Evolutionary conservation across 1,139 yeast genomes (phyloP).

Genomic region (Debaryomyces subglobosus): DNA sequence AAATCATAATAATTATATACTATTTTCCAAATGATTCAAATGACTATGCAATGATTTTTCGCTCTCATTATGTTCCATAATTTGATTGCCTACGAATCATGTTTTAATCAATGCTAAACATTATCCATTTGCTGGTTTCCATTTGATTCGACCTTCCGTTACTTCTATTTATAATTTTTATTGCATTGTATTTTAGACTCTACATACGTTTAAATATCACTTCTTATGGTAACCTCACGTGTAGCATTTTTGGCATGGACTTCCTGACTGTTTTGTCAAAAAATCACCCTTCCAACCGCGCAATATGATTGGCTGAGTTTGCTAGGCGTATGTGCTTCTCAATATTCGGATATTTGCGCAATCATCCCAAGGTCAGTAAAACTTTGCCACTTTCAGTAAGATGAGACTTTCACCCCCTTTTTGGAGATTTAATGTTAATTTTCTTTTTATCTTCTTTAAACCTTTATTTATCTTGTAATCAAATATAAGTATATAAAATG

Average conservation of each 20-base stretch:
- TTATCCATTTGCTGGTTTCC: neutral
- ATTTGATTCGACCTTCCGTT: neutral
- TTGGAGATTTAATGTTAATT: neutral
- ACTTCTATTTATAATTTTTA: slow-evolving; percentile 7
- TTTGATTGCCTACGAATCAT: neutral
- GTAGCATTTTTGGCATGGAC: neutral
- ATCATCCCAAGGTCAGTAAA: neutral
- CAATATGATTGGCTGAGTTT: slow-evolving; percentile 13
- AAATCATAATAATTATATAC: neutral
- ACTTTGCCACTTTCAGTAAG: slow-evolving; percentile 6
- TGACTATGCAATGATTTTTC: neutral
- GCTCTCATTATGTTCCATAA: neutral
- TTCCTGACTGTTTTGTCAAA: neutral
- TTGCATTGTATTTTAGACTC: slow-evolving; percentile 10
- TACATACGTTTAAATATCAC: slow-evolving; percentile 5
- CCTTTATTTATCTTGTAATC: neutral
- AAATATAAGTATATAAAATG: slow-evolving; percentile 24
- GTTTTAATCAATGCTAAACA: neutral
- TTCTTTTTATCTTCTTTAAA: neutral
- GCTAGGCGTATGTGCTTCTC: slow-evolving; percentile 2
- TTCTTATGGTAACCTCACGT: neutral
- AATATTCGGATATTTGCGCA: slow-evolving; percentile 5
- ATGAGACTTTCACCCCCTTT: slow-evolving; percentile 6
- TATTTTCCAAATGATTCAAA: neutral
- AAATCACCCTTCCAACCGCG: neutral